These are phyloP conservation scores for Cokeromyces recurvatus DNA, from an alignment of 371 early-diverging fungal species.

Conservation along the genomic window DNA sequence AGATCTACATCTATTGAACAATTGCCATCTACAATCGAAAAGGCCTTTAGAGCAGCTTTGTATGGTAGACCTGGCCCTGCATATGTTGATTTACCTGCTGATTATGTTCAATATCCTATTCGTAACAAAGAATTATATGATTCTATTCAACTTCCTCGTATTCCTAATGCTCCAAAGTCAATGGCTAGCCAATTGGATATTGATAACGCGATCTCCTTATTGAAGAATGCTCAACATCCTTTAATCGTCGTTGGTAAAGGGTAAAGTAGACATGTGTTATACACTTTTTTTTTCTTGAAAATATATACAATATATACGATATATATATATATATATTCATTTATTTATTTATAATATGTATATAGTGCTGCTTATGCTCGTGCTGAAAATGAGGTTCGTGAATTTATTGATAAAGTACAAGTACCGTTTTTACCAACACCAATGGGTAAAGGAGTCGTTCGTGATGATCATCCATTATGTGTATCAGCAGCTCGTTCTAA, in stretches of 20 bases:
- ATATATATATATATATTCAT: no score
- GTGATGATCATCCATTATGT: slow-evolving; percentile 61
- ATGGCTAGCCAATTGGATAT: slow-evolving; percentile 43
- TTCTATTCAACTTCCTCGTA: slow-evolving; percentile 19
- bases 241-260: slow-evolving; percentile 79
- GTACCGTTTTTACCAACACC: slow-evolving; percentile 79
- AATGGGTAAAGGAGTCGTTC: slow-evolving; percentile 77
- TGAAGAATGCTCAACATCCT: slow-evolving; percentile 53
- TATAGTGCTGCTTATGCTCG: slow-evolving; percentile 61
- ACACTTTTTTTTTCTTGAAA: no score
- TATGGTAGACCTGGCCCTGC: slow-evolving; percentile 71
- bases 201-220: slow-evolving; percentile 22
- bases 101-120: slow-evolving; percentile 58
- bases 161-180: slow-evolving; percentile 30
- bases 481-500: slow-evolving; percentile 68
- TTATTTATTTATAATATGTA: background rate
- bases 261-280: slow-evolving; percentile 22
- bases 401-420: slow-evolving; percentile 50
- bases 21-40: slow-evolving; percentile 55
- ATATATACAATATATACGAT: no score
- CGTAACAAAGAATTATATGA: slow-evolving; percentile 15
- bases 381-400: slow-evolving; percentile 56
- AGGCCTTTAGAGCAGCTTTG: slow-evolving; percentile 50
- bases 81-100: slow-evolving; percentile 75
- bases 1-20: slow-evolving; percentile 48